Conservation (phyloP, 768 basidiomycete genomes). For the Saitozyma sp. region DNA sequence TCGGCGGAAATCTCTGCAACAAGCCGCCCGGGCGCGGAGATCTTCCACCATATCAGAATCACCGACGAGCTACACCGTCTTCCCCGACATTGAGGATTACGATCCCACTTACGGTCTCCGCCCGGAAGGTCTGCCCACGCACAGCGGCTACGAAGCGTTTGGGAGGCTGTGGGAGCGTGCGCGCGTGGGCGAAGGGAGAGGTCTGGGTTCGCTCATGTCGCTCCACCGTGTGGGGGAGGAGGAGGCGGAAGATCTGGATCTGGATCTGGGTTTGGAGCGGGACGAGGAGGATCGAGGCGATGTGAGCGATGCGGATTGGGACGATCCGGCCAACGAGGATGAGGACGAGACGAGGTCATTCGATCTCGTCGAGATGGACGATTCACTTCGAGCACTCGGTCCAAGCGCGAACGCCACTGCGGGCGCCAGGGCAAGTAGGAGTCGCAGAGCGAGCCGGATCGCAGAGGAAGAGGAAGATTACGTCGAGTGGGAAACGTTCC, state of each 20-base stretch:
- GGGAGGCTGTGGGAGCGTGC: conserved; percentile 63
- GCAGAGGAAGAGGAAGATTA: conserved; percentile 53
- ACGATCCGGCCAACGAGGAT: conserved; percentile 14
- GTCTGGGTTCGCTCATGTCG: conserved; percentile 55
- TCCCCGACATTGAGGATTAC: conserved; percentile 76
- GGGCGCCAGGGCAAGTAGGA: not conserved
- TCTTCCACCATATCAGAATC: conserved; percentile 40
- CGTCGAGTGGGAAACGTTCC: conserved; percentile 79
- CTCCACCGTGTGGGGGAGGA: conserved; percentile 57
- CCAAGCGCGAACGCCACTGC: not conserved
- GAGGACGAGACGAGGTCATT: conserved; percentile 28
- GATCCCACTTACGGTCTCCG: conserved; percentile 96
- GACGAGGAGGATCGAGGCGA: conserved; percentile 51
- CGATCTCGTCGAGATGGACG: conserved; percentile 46
- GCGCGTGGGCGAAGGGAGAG: conserved; percentile 45
- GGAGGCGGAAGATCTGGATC: conserved; percentile 50
- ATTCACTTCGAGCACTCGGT: conserved; percentile 18
- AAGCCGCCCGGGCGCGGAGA: conserved; percentile 20
- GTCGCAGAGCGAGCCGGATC: conserved; percentile 11
- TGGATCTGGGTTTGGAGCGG: conserved; percentile 6
- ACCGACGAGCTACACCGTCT: conserved; percentile 54
- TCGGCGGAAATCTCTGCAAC: conserved; percentile 18
- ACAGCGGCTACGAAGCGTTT: conserved; percentile 77
- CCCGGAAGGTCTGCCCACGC: conserved; percentile 83
- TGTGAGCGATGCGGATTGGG: conserved; percentile 35